Base-by-base conservation (phyloP, 2,329 filamentous ascomycete genomes). In the Stagonosporopsis cucurbitacearum region DNA sequence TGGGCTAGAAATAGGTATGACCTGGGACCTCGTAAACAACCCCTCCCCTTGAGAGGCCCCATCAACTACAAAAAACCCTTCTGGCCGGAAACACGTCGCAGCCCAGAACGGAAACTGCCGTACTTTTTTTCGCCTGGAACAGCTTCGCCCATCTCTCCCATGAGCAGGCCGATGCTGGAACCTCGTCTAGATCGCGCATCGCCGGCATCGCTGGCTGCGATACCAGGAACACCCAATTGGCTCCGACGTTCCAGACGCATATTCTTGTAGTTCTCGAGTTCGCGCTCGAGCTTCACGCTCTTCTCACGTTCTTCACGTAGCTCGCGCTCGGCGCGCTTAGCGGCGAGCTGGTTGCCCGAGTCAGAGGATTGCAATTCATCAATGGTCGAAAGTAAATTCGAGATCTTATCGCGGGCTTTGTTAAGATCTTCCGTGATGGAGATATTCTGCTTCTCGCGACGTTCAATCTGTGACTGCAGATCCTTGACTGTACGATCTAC, bases 401-500 rank as follows among this genome's bases (percentile, higher is more conserved):
- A 91, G 59, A 92, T 86, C 81, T 95, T 96, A 78, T 98, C 94
- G 59, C 94, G 90, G 69, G 92, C 88, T 62, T 94, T 90, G 64
- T 83, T 81, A 54, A 96, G 84, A 68, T 98, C 95, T 49, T 97
- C 94, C 50, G 87, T 84, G 17, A 96, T 82, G 70, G 95, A 88
- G 5, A 82, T 72, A 67, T 93, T 92, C 66, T 91, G 87, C 79
- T 96, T 97, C 63, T 98, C 94, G 66, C 92, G 91, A 66, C 95
- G 91, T 43, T 96, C 92, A 64, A 99, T 90, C 75, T 98, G 94
- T 22, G 87, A 84, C 76, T 97, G 91, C 22, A 98, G 84, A 75
- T 98, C 95, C 76, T 95, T 95, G 69, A 98, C 92, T 1, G 88
- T 91, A 59, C 94, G 92, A 78, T 98, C 95, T 23, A 97, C 89